A percentile compares a stretch with the other conserved stretches of the same genome.
Evolutionary conservation across 1,139 yeast genomes (phyloP).

Genomic region (Sugiyamaella pinicola): DNA sequence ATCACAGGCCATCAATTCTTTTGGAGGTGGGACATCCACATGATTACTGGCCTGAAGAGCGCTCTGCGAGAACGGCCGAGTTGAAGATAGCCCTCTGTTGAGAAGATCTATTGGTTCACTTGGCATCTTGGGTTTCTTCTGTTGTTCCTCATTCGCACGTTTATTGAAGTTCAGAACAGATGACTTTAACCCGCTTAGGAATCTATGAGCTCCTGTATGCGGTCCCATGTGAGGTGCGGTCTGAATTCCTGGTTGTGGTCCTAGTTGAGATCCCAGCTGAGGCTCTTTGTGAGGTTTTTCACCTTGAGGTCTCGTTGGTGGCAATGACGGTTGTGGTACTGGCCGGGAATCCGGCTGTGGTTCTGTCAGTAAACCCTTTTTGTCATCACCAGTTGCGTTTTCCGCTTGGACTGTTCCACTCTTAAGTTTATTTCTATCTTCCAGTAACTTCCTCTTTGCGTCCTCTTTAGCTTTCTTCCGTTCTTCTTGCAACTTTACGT

Average conservation of each 20-base stretch:
- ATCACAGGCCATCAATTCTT: slow-evolving; percentile 15
- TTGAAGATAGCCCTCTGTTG: slow-evolving; percentile 19
- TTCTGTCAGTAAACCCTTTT: not conserved
- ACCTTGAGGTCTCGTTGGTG: slow-evolving; percentile 1
- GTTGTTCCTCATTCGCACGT: not conserved
- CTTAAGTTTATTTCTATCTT: slow-evolving; percentile 16
- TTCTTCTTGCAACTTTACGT: slow-evolving; percentile 23
- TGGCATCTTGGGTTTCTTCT: not conserved
- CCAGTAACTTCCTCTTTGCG: slow-evolving; percentile 19
- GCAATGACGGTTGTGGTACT: slow-evolving; percentile 1
- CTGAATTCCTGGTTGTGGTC: too few species aligned
- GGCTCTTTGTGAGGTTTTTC: not conserved
- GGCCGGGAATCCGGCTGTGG: not conserved
- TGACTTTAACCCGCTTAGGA: not conserved
- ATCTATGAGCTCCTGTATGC: not conserved
- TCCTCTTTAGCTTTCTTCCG: slow-evolving; percentile 15
- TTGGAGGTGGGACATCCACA: slow-evolving; percentile 16
- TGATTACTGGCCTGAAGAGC: slow-evolving; percentile 6
- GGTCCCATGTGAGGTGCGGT: not conserved
- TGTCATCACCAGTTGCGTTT: not conserved
- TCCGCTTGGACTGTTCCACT: not conserved
- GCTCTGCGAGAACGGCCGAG: slow-evolving; percentile 19
- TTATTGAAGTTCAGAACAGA: slow-evolving; percentile 3
- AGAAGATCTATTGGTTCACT: slow-evolving; percentile 16
- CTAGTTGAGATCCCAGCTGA: too few species aligned